Percentiles rank a stretch among this genome's conserved stretches.
These are phyloP conservation scores for Erythrophleum fordii DNA, from an alignment of 306 rosid genomes.

Conservation along the genomic window DNA sequence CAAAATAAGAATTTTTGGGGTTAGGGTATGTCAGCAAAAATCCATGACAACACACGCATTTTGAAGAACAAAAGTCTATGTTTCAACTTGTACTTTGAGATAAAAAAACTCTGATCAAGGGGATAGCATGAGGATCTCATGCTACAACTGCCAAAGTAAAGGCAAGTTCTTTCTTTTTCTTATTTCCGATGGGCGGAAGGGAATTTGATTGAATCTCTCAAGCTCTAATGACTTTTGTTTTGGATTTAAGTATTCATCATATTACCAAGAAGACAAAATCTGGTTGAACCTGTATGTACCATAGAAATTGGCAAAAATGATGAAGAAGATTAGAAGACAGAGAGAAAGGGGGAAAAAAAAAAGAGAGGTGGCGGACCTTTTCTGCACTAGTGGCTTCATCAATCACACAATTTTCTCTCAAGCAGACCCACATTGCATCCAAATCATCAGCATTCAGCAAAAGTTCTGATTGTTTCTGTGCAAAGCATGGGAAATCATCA, in stretches of 20 bases:
- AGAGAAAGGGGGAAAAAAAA: not conserved
- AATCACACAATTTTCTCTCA: constrained; percentile 96
- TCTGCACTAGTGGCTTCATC: constrained; percentile 99
- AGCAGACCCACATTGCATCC: constrained; percentile 98
- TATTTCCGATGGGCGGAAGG: not conserved
- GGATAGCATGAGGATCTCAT: not conserved
- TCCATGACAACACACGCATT: not conserved
- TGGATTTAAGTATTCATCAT: constrained; percentile 18
- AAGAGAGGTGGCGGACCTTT: constrained; percentile 74
- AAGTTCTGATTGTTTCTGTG: constrained; percentile 98
- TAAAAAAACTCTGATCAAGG: not conserved
- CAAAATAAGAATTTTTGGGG: constrained; percentile 1
- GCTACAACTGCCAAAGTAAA: not conserved
- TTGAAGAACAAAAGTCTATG: not conserved
- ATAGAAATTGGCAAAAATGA: constrained; percentile 11
- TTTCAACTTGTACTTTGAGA: constrained; percentile 12
- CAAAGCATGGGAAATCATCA: constrained; percentile 38
- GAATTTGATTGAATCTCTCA: not conserved
- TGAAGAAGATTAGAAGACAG: constrained; percentile 26
- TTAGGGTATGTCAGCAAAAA: constrained; percentile 25
- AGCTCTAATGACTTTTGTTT: not conserved
- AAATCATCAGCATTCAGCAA: constrained; percentile 96
- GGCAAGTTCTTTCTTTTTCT: not conserved
- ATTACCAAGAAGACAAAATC: constrained; percentile 7
- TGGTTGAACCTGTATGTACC: not conserved